Evolutionary conservation across 2,329 filamentous ascomycete genomes (phyloP).

Genomic region (Trichoderma koningii): DNA sequence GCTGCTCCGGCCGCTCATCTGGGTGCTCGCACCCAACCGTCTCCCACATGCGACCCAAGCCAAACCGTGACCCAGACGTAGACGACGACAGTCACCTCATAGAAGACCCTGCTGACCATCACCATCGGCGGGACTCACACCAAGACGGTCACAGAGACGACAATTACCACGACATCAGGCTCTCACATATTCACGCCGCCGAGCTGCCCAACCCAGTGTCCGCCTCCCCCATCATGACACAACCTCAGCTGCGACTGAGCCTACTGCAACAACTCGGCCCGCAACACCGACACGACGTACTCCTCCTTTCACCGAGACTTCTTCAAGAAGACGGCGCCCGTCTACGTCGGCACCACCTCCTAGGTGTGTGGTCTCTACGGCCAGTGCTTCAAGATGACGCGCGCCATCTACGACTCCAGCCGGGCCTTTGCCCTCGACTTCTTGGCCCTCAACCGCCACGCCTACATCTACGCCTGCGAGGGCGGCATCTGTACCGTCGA

Average conservation of each 20-base stretch:
- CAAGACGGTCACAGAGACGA: conserved; percentile 1
- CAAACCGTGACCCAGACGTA: conserved; percentile 3
- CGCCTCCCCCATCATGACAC: background rate
- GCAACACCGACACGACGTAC: conserved; percentile 1
- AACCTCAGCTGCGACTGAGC: conserved; percentile 10
- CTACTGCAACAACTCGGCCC: conserved; percentile 7
- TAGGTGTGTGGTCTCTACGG: conserved; percentile 6
- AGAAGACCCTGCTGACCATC: conserved; percentile 4
- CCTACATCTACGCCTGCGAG: conserved; percentile 35
- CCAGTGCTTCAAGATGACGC: background rate
- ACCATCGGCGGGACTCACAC: background rate
- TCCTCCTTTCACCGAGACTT: conserved; percentile 4
- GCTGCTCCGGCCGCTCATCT: background rate
- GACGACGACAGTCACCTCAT: background rate
- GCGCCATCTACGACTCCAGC: conserved; percentile 7
- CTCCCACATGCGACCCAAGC: conserved; percentile 8
- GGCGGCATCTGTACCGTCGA: conserved; percentile 32
- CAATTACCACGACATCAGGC: background rate
- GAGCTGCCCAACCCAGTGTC: background rate
- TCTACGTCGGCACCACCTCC: conserved; percentile 11
- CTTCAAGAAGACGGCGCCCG: background rate
- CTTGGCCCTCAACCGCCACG: conserved; percentile 36
- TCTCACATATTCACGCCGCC: background rate
- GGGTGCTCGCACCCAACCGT: background rate
- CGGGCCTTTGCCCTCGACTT: conserved; percentile 29